Conservation (phyloP, 768 basidiomycete species). For the Pisolithus albus region DNA sequence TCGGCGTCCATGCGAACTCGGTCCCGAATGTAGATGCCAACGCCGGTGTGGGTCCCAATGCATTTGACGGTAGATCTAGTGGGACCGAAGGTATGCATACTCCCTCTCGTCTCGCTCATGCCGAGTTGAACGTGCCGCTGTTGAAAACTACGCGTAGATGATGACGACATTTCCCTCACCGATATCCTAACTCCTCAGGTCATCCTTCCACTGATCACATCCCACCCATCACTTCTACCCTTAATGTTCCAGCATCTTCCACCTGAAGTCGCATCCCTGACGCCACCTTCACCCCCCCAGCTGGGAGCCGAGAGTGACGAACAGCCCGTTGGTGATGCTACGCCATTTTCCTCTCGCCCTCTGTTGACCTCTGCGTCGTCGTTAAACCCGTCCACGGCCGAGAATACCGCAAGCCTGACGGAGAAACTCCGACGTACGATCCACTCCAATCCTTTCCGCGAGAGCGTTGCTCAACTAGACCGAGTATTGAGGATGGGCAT, state of each 20-base stretch:
- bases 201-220: slow-evolving; percentile 62
- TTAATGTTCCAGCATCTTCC: slow-evolving; percentile 80
- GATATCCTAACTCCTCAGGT: slow-evolving; percentile 73
- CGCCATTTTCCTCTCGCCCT: too few species aligned
- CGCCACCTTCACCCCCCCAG: too few species aligned
- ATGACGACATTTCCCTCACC: slow-evolving; percentile 53
- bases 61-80: neutral
- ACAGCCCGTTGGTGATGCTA: too few species aligned
- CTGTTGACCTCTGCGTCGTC: slow-evolving; percentile 38
- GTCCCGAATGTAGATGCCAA: slow-evolving; percentile 12
- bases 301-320: too few species aligned
- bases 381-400: slow-evolving; percentile 19
- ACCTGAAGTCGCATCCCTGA: slow-evolving; percentile 34
- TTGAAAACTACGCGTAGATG: slow-evolving; percentile 10
- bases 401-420: slow-evolving; percentile 18
- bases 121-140: slow-evolving; percentile 6
- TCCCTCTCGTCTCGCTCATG: neutral
- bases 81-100: too few species aligned
- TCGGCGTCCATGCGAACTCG: too few species aligned
- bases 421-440: slow-evolving; percentile 71
- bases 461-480: slow-evolving; percentile 74
- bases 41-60: slow-evolving; percentile 7
- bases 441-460: slow-evolving; percentile 76
- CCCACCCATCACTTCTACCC: slow-evolving; percentile 61
- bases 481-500: slow-evolving; percentile 79